Evolutionary conservation across 2,329 filamentous ascomycete genomes (phyloP), one percentile per base, ranked within the genome.

Genomic region (Diaporthe vexans): DNA sequence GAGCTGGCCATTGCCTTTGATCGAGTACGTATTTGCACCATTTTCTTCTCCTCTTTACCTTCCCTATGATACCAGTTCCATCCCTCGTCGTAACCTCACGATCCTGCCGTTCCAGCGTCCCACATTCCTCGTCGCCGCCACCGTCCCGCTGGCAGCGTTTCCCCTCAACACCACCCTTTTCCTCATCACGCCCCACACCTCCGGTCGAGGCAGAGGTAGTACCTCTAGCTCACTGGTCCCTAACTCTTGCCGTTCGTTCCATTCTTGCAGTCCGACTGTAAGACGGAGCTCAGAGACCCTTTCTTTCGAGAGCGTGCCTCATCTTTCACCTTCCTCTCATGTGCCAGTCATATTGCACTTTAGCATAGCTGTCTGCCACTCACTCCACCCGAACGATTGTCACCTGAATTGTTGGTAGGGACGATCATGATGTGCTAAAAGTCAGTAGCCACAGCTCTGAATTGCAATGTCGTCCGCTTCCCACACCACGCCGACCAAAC

Each of bases 381-480:
- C 17, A 51, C 33, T 26, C 37, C 63, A 54, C 48, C 9, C 21
- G 46, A 40, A 17, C n/a, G 26, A 5, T 48, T 48, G 2, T 15
- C 40, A 5, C 37, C 35, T 33, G 57, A 71, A 5, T 24, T 63
- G 35, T 43, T 19, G 10, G 15, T n/a, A 6, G 29, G 33, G 17
- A 56, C 24, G 26, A 24, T 35, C 33, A 33, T n/a, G 52, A 43
- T n/a, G 19, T 63, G 26, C 56, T 33, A 35, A 73, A 10, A 4
- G 8, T 19, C 26, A 35, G 17, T 26, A 40, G 33, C 40, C 37
- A 52, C 71, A 37, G 15, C 6, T 13, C 11, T 37, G 15, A 33
- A 21, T n/a, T 61, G 59, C 57, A 43, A 72, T 72, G 70, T 35
- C 57, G n/a, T n/a, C 57, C 10, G 63, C 57, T 3, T 48, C 58